Percentiles rank a stretch among this genome's conserved stretches.
These are phyloP conservation scores for Aspergillus glaucus DNA, from an alignment of 2,329 filamentous ascomycete genomes.

Conservation along the genomic window DNA sequence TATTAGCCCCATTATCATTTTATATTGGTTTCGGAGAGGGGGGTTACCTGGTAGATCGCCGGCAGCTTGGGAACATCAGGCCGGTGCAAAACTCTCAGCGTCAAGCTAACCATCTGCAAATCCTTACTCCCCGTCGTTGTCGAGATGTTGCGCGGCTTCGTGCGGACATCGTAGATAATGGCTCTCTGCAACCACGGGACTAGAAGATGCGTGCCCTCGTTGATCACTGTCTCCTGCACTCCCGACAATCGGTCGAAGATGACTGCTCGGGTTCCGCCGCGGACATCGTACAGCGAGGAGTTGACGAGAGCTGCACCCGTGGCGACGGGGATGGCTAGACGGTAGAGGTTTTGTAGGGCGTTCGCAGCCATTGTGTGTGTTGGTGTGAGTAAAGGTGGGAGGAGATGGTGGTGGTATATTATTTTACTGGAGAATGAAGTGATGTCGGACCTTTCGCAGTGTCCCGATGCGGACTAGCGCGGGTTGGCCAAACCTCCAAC, in stretches of 20 bases:
- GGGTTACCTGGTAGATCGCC: slow-evolving; percentile 90
- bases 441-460: slow-evolving; percentile 31
- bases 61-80: slow-evolving; percentile 88
- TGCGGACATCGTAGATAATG: slow-evolving; percentile 94
- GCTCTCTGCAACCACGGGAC: slow-evolving; percentile 92
- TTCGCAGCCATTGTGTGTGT: slow-evolving; percentile 42
- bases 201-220: slow-evolving; percentile 95
- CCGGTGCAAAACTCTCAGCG: slow-evolving; percentile 86
- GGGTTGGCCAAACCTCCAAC: slow-evolving; percentile 20
- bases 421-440: slow-evolving; percentile 9
- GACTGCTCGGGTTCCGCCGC: slow-evolving; percentile 86
- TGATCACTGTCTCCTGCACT: slow-evolving; percentile 87
- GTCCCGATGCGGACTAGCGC: slow-evolving; percentile 32
- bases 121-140: slow-evolving; percentile 98
- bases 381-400: not conserved
- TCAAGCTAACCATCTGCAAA: slow-evolving; percentile 99
- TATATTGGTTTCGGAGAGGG: not conserved
- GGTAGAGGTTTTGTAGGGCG: slow-evolving; percentile 30
- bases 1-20: slow-evolving; percentile 1
- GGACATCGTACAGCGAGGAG: slow-evolving; percentile 91
- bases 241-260: slow-evolving; percentile 93
- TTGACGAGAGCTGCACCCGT: slow-evolving; percentile 62
- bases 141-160: slow-evolving; percentile 93
- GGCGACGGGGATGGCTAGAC: slow-evolving; percentile 63
- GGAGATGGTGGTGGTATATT: not conserved